These are phyloP conservation scores for Chlamydomonas eustigma DNA, from an alignment of 139 green algal species.

Conservation along the genomic window DNA sequence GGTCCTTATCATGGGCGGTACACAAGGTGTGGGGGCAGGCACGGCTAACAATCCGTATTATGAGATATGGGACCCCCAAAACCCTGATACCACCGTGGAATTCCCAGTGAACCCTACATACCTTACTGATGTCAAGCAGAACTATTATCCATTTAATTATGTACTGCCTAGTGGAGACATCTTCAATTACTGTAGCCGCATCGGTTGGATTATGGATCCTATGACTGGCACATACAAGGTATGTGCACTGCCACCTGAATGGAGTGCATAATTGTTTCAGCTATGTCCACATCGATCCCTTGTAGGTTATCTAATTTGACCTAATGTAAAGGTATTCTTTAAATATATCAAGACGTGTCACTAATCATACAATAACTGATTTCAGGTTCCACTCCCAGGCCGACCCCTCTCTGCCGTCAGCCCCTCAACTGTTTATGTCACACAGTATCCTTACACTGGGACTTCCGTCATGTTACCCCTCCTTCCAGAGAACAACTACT, in stretches of 20 bases:
- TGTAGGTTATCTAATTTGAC: not conserved
- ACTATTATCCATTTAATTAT: slow-evolving; percentile 36
- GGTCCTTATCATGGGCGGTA: slow-evolving; percentile 32
- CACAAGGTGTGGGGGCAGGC: slow-evolving; percentile 26
- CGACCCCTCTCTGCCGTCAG: not conserved
- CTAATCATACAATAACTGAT: not conserved
- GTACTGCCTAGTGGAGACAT: slow-evolving; percentile 23
- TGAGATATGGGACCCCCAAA: slow-evolving; percentile 14
- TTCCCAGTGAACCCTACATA: not conserved
- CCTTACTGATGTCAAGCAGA: not conserved
- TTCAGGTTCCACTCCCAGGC: not conserved
- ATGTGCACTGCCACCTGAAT: no score
- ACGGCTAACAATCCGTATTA: slow-evolving; percentile 15
- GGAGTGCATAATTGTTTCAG: no score
- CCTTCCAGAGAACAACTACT: slow-evolving; percentile 22
- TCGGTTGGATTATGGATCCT: slow-evolving; percentile 20
- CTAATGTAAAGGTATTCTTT: slow-evolving; percentile 1
- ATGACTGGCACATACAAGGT: slow-evolving; percentile 1
- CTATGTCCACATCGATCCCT: not conserved
- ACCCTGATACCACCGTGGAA: not conserved
- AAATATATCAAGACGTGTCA: not conserved
- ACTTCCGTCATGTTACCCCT: slow-evolving; percentile 30
- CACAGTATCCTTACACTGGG: slow-evolving; percentile 31
- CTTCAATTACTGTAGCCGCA: slow-evolving; percentile 26
- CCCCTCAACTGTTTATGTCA: slow-evolving; percentile 5